Percentiles rank a stretch among this genome's conserved stretches.
These are phyloP conservation scores for Aspergillus steynii DNA, from an alignment of 495 filamentous ascomycete genomes.

Conservation along the genomic window DNA sequence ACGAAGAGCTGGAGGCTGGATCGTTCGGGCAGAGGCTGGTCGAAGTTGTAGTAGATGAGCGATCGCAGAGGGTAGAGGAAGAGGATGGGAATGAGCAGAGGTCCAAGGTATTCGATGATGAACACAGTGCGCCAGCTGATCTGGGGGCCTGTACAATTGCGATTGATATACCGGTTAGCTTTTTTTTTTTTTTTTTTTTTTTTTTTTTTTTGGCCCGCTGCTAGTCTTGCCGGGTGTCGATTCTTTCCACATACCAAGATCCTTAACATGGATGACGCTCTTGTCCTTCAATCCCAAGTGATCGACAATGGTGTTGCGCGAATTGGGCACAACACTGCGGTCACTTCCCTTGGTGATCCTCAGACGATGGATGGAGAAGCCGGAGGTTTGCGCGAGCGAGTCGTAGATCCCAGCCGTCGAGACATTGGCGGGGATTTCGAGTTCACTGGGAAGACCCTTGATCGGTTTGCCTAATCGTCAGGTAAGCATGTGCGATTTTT, in stretches of 20 bases:
- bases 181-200: not conserved
- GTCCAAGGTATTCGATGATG: slow-evolving; percentile 90
- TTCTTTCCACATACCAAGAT: slow-evolving; percentile 66
- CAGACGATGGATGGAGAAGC: slow-evolving; percentile 59
- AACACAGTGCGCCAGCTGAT: slow-evolving; percentile 94
- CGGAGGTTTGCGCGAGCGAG: slow-evolving; percentile 53
- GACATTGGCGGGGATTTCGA: slow-evolving; percentile 60
- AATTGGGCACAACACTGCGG: slow-evolving; percentile 67
- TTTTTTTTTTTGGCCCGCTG: too few relatives aligned
- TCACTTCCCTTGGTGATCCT: slow-evolving; percentile 71
- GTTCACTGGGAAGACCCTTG: slow-evolving; percentile 66
- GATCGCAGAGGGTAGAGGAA: slow-evolving; percentile 69
- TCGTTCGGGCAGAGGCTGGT: slow-evolving; percentile 49
- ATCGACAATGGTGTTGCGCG: slow-evolving; percentile 62
- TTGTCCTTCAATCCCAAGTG: slow-evolving; percentile 64
- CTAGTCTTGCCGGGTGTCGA: not conserved
- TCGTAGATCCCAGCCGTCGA: slow-evolving; percentile 65
- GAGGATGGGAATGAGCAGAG: slow-evolving; percentile 84
- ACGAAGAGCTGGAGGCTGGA: slow-evolving; percentile 69
- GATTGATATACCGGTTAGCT: not conserved
- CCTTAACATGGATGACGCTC: slow-evolving; percentile 83
- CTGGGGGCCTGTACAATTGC: slow-evolving; percentile 67
- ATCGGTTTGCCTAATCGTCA: slow-evolving; percentile 57
- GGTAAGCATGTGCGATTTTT: not conserved
- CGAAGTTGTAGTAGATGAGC: slow-evolving; percentile 66